Base-by-base conservation (phyloP, 1,284 basidiomycete species). In the Ceratobasidium sp. region DNA sequence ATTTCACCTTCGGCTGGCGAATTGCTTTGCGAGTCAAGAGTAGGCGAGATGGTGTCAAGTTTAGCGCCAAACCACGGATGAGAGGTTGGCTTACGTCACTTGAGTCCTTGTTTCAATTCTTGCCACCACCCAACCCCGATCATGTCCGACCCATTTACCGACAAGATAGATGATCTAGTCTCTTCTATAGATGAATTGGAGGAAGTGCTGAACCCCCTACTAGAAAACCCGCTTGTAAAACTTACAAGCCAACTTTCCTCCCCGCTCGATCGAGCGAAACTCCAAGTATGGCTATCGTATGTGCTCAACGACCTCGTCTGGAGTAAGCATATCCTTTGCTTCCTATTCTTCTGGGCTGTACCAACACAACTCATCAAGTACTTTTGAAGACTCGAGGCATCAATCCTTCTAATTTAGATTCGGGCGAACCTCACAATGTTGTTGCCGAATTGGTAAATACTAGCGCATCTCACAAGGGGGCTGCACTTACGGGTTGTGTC, bases 231-330 rank as follows among this genome's bases (percentile, higher is more conserved):
- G 4, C 84, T 94, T 6, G 86, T 90, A 2, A 84, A 84, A 7
- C 85, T 94, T 27, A 89, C 92, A 75, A 88, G 88, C 2, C 71
- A 73, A 15, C 59, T 73, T 7, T 48, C 71, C 27, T 29, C 59
- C 19, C 69, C 69, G 0, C 85, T 94, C n/a, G 90, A 93, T 77
- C 91, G 93, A 79, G 93, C 92, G 33, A 93, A 93, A 80, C 81
- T 94, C 8, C 91, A 94, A 76, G 89, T 90, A 6, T 84, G 89
- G 45, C 80, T 94, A 36, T 91, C 92, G 14, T 94, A 95, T 81
- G 84, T 93, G n/a, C 86, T 92, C 2, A 93, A 95, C 78, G 93
- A 94, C 81, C 86, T 95, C 19, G 84, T 93, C n/a, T 94, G 93
- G 83, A 90, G 93, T 93, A 77, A 76, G 89, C 84, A 1, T 41